phyloP scores from a whole-genome alignment of 1,284 basidiomycete species.

The Boletus nobilissimus region DNA sequence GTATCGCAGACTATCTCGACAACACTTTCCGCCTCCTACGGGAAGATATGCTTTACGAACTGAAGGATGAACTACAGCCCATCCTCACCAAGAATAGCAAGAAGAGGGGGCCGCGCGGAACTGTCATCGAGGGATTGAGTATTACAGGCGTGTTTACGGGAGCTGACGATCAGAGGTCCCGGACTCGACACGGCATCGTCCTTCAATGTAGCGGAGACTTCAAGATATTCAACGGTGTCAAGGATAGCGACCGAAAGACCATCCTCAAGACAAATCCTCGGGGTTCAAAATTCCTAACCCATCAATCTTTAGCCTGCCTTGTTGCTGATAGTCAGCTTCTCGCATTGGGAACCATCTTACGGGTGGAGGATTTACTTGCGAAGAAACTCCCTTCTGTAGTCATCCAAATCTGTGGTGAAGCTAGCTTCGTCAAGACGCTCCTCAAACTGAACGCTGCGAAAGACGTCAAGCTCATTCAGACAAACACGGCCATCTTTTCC shows the following conservation, averaged over 20 bases:
- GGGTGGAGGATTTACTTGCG: constrained; percentile 63
- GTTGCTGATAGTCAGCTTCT: constrained; percentile 59
- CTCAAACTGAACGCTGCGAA: constrained; percentile 51
- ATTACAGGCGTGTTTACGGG: constrained; percentile 53
- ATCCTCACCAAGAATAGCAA: constrained; percentile 55
- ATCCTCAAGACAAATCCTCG: constrained; percentile 53
- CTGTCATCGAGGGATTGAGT: constrained; percentile 54
- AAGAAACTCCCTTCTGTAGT: constrained; percentile 59
- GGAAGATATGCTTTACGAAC: constrained; percentile 73
- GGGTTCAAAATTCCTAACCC: constrained; percentile 54
- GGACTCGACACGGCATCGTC: constrained; percentile 59
- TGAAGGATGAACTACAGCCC: constrained; percentile 66
- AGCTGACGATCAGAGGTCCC: constrained; percentile 46
- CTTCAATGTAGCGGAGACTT: constrained; percentile 57
- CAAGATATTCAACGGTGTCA: constrained; percentile 52
- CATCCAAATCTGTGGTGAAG: constrained; percentile 60
- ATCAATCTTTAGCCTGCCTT: constrained; percentile 64
- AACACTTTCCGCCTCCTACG: constrained; percentile 72
- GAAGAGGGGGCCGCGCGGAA: constrained; percentile 59
- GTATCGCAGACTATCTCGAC: constrained; percentile 62
- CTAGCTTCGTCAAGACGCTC: constrained; percentile 52
- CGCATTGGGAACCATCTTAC: constrained; percentile 62
- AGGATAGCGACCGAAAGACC: constrained; percentile 47
- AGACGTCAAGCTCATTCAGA: constrained; percentile 60
- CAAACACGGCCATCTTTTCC: constrained; percentile 68